These are phyloP conservation scores for Penicillium sp. DNA, from an alignment of 2,329 filamentous ascomycete genomes.

Conservation along the genomic window DNA sequence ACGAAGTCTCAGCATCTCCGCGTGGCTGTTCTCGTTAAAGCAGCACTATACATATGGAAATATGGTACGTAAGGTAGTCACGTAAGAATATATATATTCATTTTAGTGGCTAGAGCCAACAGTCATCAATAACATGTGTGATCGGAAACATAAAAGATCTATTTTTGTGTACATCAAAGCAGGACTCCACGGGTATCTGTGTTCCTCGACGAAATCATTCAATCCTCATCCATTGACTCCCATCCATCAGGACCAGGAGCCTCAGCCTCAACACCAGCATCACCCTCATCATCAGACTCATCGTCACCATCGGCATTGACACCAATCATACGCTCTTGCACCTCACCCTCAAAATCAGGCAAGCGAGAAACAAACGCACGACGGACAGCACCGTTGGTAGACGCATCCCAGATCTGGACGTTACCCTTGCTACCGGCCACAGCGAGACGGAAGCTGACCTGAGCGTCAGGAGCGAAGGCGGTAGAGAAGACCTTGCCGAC, in stretches of 20 bases:
- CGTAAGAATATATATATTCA: background rate
- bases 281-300: constrained; percentile 65
- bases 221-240: constrained; percentile 58
- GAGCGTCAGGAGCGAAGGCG: constrained; percentile 82
- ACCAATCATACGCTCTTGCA: constrained; percentile 74
- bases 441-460: constrained; percentile 87
- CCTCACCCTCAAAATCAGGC: constrained; percentile 59
- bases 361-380: constrained; percentile 77
- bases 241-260: constrained; percentile 53
- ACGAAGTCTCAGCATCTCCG: no score
- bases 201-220: constrained; percentile 11
- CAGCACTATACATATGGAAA: no score
- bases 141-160: constrained; percentile 13
- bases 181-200: constrained; percentile 25
- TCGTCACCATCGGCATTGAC: constrained; percentile 66
- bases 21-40: no score
- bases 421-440: constrained; percentile 93
- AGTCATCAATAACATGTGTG: background rate
- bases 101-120: background rate
- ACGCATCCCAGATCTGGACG: constrained; percentile 94
- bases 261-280: constrained; percentile 50
- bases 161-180: constrained; percentile 23
- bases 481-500: constrained; percentile 94
- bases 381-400: constrained; percentile 85
- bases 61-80: no score